Percentiles rank a stretch among this genome's conserved stretches.
Conservation (phyloP, 2,329 filamentous ascomycete species). For the Diaporthe ilicicola region DNA sequence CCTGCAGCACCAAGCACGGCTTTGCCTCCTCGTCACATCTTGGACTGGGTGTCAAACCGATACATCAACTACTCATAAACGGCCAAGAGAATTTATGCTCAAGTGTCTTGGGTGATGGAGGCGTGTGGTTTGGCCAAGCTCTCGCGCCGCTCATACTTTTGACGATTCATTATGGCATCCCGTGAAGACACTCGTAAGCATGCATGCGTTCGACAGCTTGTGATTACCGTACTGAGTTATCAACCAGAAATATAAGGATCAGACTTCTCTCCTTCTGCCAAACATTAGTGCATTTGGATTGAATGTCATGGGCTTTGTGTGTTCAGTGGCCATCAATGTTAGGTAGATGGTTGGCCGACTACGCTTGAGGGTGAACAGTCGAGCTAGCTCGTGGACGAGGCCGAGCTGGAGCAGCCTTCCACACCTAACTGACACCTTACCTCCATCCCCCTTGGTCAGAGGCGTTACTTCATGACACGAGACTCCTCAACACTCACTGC, state of each 20-base stretch:
- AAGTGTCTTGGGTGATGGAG: not conserved
- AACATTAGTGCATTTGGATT: no score
- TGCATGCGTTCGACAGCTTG: no score
- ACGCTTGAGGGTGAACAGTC: not conserved
- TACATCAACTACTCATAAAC: not conserved
- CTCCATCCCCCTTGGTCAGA: not conserved
- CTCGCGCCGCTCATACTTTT: not conserved
- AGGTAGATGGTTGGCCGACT: not conserved
- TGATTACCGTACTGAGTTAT: no score
- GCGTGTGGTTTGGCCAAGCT: no score
- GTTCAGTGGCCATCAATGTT: not conserved
- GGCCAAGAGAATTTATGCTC: not conserved
- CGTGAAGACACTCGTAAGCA: no score
- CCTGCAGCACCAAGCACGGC: not conserved
- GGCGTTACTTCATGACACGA: not conserved
- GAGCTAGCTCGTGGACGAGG: not conserved
- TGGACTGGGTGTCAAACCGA: not conserved
- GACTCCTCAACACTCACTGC: no score
- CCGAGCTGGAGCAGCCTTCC: not conserved
- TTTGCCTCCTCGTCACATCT: not conserved
- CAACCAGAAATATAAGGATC: no score
- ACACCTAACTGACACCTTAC: not conserved
- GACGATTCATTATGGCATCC: not conserved
- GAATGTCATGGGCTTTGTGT: no score
- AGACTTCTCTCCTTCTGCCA: no score